Conservation (phyloP, 1,284 basidiomycete genomes). For the Baeospora myosura region DNA sequence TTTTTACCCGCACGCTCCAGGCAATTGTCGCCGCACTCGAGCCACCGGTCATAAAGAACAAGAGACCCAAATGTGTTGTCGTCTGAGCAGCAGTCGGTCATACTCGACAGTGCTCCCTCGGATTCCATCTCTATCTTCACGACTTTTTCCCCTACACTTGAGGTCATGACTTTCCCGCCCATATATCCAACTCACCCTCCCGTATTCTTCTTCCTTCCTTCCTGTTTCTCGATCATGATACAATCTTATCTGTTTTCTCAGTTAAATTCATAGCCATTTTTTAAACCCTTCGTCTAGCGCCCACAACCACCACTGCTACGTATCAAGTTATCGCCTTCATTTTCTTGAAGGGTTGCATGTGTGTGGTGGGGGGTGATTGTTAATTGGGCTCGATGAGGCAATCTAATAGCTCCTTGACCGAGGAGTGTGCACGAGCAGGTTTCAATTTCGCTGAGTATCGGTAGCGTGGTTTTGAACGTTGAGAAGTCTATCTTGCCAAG, state of each 20-base stretch:
- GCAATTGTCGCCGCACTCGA: constrained; percentile 98
- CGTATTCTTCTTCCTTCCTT: constrained; percentile 1
- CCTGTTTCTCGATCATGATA: neutral
- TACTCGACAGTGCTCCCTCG: constrained; percentile 17
- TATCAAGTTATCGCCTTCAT: neutral
- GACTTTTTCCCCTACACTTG: constrained; percentile 8
- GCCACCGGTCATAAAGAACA: constrained; percentile 87
- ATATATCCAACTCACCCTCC: constrained; percentile 12
- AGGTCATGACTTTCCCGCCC: constrained; percentile 11
- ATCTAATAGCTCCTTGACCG: too few relatives aligned
- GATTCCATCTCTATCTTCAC: constrained; percentile 10
- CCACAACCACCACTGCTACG: neutral
- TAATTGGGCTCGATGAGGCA: too few relatives aligned
- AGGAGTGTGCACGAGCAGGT: too few relatives aligned
- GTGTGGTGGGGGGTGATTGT: too few relatives aligned
- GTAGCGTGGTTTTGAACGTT: too few relatives aligned
- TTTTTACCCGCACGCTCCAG: constrained; percentile 33
- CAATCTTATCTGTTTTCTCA: constrained; percentile 9
- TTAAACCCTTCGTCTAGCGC: constrained; percentile 1
- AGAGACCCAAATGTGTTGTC: constrained; percentile 73
- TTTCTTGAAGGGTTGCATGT: too few relatives aligned
- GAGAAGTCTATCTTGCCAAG: too few relatives aligned
- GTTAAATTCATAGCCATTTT: constrained; percentile 4
- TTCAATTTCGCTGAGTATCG: too few relatives aligned
- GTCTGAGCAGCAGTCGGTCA: constrained; percentile 42